These are phyloP conservation scores for Lachnellula hyalina DNA, from an alignment of 2,329 filamentous ascomycete genomes.

Conservation along the genomic window DNA sequence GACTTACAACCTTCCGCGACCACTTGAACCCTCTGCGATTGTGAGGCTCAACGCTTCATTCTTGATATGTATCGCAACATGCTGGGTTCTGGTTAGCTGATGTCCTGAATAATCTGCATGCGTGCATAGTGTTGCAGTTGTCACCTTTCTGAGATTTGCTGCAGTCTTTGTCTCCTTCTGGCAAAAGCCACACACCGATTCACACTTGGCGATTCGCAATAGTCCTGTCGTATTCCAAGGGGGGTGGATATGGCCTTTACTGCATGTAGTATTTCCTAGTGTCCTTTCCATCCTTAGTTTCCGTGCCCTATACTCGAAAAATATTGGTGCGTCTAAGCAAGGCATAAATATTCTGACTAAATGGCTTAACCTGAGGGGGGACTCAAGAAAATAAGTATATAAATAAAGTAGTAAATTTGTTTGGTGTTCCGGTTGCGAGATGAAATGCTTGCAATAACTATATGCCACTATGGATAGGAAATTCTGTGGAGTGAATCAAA, in stretches of 20 bases:
- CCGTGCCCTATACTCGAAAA: constrained; percentile 5
- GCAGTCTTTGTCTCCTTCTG: constrained; percentile 29
- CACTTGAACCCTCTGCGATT: constrained; percentile 27
- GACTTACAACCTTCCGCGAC: constrained; percentile 26
- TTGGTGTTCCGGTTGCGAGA: no score
- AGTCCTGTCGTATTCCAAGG: constrained; percentile 27
- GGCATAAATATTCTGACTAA: constrained; percentile 5
- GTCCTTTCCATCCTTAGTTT: constrained; percentile 11
- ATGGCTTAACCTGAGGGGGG: not conserved
- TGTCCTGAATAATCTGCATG: not conserved
- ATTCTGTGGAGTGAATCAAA: no score
- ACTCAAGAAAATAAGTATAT: not conserved
- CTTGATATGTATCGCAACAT: constrained; percentile 29
- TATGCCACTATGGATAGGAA: no score
- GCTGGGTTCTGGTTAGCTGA: constrained; percentile 12
- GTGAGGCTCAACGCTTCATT: constrained; percentile 25
- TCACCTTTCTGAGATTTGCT: constrained; percentile 28
- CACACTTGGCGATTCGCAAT: constrained; percentile 26
- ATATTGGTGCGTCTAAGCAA: not conserved
- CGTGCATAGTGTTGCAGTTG: not conserved
- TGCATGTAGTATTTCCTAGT: constrained; percentile 23
- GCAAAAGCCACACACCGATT: constrained; percentile 28
- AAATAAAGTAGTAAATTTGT: not conserved
- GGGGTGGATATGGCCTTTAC: constrained; percentile 27
- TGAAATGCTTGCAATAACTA: no score